phyloP scores from a whole-genome alignment of 2,329 filamentous ascomycete species.

The Hypoxylon rubiginosum region DNA sequence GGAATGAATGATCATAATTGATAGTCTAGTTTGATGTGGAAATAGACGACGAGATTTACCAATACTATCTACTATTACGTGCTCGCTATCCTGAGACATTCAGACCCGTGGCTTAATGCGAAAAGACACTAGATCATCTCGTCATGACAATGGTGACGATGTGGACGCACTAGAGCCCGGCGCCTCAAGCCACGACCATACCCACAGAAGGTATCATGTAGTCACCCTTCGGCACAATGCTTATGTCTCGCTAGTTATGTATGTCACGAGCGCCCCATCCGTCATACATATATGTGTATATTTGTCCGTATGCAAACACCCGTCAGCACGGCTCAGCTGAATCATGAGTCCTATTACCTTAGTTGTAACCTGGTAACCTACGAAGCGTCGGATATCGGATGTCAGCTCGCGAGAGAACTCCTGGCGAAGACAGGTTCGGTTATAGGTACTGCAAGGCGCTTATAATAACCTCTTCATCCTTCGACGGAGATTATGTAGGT shows the following conservation, averaged over 20 bases:
- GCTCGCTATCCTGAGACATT: not conserved
- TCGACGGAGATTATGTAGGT: conserved; percentile 13
- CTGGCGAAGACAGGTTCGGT: no score
- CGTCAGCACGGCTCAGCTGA: no score
- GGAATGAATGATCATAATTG: conserved; percentile 11
- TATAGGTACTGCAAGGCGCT: not conserved
- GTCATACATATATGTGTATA: no score
- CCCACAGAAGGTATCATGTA: not conserved
- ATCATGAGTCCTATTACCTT: no score
- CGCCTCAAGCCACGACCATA: conserved; percentile 4
- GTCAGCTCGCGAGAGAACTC: no score
- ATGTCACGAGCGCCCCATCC: no score
- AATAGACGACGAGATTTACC: not conserved
- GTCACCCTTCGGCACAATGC: no score
- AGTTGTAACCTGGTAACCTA: no score
- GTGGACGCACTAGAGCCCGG: not conserved
- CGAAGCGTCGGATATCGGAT: no score
- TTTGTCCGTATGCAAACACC: no score
- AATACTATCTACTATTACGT: conserved; percentile 4
- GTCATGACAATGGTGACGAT: not conserved
- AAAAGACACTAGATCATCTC: not conserved
- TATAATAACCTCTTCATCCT: not conserved
- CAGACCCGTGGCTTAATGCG: not conserved
- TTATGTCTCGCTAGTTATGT: no score
- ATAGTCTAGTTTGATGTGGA: conserved; percentile 9